These are phyloP conservation scores for Trichophyton benhamiae DNA, from an alignment of 2,329 filamentous ascomycete species.

Conservation along the genomic window DNA sequence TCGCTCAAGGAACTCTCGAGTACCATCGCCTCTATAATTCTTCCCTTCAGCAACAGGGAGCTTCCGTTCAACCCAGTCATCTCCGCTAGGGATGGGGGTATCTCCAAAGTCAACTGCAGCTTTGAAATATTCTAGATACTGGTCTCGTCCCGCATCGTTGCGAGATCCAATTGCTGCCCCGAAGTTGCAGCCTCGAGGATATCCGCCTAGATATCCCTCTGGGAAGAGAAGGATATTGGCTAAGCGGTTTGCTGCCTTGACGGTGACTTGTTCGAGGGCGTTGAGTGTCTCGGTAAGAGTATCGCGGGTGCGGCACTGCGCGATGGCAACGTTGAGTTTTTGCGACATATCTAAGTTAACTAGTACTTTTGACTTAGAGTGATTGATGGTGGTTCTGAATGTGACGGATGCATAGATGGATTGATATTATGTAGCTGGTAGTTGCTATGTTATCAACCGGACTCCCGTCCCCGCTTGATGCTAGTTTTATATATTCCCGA, in stretches of 20 bases:
- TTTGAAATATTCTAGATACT: slow-evolving; percentile 70
- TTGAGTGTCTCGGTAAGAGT: slow-evolving; percentile 46
- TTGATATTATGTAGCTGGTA: no score
- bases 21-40: slow-evolving; percentile 56
- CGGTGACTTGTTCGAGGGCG: slow-evolving; percentile 52
- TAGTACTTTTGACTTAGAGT: neutral
- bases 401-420: neutral
- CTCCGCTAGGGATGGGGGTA: slow-evolving; percentile 55
- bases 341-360: slow-evolving; percentile 21
- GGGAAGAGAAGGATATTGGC: slow-evolving; percentile 72
- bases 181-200: slow-evolving; percentile 70
- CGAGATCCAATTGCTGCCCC: slow-evolving; percentile 63
- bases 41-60: slow-evolving; percentile 42
- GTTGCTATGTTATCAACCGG: no score
- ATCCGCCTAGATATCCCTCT: slow-evolving; percentile 84
- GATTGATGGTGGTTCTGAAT: neutral
- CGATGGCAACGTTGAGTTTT: slow-evolving; percentile 34
- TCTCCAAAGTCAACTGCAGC: slow-evolving; percentile 74
- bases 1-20: slow-evolving; percentile 63
- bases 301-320: slow-evolving; percentile 35
- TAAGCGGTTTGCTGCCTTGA: slow-evolving; percentile 46
- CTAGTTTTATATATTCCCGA: no score
- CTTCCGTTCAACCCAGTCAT: slow-evolving; percentile 56
- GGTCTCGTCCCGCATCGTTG: slow-evolving; percentile 57
- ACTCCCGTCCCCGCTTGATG: no score